Percentiles rank a stretch among this genome's conserved stretches.
phyloP scores from a whole-genome alignment of 805 yeast species.

The Lipomyces yamanashiensis region DNA sequence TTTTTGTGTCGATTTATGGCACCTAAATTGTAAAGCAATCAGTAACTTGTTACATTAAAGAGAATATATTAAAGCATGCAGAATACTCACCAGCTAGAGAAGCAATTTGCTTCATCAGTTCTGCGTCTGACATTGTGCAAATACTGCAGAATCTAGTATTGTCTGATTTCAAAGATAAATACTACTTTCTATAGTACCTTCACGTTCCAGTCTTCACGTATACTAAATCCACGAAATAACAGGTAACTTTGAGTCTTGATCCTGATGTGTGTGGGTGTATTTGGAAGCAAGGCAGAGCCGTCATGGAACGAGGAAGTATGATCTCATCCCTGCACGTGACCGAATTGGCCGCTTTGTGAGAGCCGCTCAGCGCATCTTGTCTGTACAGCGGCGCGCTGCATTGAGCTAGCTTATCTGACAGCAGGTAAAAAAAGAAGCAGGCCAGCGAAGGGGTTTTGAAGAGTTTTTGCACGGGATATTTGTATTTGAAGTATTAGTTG shows the following conservation, averaged over 20 bases:
- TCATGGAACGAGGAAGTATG: too few relatives aligned
- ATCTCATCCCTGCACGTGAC: too few relatives aligned
- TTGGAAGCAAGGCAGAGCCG: too few relatives aligned
- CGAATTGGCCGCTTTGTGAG: too few relatives aligned
- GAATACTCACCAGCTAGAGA: conserved; percentile 32
- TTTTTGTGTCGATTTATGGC: conserved; percentile 38
- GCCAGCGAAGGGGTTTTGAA: too few relatives aligned
- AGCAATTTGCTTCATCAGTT: conserved; percentile 37
- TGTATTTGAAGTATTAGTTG: too few relatives aligned
- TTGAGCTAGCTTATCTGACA: too few relatives aligned
- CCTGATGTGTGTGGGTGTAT: too few relatives aligned
- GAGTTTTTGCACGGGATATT: too few relatives aligned
- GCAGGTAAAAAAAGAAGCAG: too few relatives aligned
- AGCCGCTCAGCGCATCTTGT: too few relatives aligned
- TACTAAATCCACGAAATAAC: not conserved
- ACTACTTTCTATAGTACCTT: not conserved
- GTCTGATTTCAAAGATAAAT: not conserved
- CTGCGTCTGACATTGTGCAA: conserved; percentile 35
- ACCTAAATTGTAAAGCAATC: conserved; percentile 17
- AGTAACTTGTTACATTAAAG: not conserved
- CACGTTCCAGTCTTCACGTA: not conserved
- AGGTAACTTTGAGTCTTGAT: not conserved
- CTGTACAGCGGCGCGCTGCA: too few relatives aligned
- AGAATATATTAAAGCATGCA: not conserved
- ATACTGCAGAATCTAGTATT: not conserved